Evolutionary conservation across 108 stramenopile genomes (phyloP).

Genomic region (Cyclotella kingstonii): DNA sequence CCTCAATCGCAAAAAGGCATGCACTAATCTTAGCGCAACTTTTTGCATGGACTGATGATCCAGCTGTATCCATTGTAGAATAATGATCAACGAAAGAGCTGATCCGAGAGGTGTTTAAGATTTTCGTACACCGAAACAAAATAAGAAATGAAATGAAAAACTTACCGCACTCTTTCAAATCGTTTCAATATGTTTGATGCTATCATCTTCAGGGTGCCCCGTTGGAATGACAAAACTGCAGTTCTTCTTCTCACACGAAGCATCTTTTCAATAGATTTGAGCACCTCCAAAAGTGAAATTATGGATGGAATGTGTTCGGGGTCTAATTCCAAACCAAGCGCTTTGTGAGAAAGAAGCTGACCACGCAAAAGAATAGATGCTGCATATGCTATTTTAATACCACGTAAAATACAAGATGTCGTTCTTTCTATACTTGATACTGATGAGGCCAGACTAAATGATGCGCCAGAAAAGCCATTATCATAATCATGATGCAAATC

Average conservation of each 20-base stretch:
- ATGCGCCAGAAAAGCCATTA: slow-evolving; percentile 7
- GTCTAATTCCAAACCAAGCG: slow-evolving; percentile 26
- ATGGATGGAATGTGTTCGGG: slow-evolving; percentile 22
- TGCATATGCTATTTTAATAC: slow-evolving; percentile 41
- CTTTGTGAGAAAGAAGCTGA: slow-evolving; percentile 37
- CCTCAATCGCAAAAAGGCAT: slow-evolving; percentile 43
- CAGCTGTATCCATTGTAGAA: slow-evolving; percentile 17
- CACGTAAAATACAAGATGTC: slow-evolving; percentile 40
- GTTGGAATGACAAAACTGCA: slow-evolving; percentile 36
- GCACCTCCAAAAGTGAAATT: slow-evolving; percentile 28
- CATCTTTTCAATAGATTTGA: slow-evolving; percentile 52
- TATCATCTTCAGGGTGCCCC: slow-evolving; percentile 39
- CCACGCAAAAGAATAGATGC: slow-evolving; percentile 39
- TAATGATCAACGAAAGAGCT: slow-evolving; percentile 36
- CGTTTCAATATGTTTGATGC: slow-evolving; percentile 38
- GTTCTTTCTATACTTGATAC: slow-evolving; percentile 35
- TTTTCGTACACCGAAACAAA: too few species aligned
- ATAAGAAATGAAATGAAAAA: background rate
- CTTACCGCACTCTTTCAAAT: slow-evolving; percentile 35
- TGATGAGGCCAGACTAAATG: slow-evolving; percentile 10
- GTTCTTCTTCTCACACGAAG: slow-evolving; percentile 41
- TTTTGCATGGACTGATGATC: slow-evolving; percentile 16
- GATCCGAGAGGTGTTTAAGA: too few species aligned
- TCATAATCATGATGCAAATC: slow-evolving; percentile 2
- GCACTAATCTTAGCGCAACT: slow-evolving; percentile 32